Base-by-base conservation (phyloP, 345 rosid species). In the Eucalyptus cloeziana region DNA sequence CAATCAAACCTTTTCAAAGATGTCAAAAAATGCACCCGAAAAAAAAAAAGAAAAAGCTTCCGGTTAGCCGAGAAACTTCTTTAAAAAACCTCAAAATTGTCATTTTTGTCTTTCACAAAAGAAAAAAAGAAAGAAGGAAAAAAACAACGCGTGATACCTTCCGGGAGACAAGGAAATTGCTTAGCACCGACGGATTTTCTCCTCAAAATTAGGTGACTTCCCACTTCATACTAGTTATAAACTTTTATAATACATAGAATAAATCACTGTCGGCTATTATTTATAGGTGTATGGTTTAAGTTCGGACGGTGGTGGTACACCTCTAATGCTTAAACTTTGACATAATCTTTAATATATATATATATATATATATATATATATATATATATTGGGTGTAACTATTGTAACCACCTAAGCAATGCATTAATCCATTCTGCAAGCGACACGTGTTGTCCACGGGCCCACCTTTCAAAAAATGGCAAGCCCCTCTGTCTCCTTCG, bases 361-460 rank as follows among this genome's bases (percentile, higher is more conserved):
- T 37, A 37, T 37, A 37, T 37, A 37, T 37, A 37, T 37, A 37
- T 37, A 37, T 37, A 37, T 37, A 37, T 37, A 37, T 37, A 37
- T 37, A 37, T 37, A 37, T 37, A 37, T 52, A 19, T 52, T 52
- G 24, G 10, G 10, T 52, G 56, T 52, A 52, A 52, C 10, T 52
- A 3, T 52, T 21, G 24, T 52, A 51, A 14, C 17, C 17, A 49
- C 51, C 51, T 19, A 19, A 52, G 24, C 10, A 52, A 52, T 19
- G 10, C 56, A 52, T 7, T 52, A 52, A 52, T 52, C 56, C 56
- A 52, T 52, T 52, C 1, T 7, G 24, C 10, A 4, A 19, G 24
- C 9, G 24, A 52, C 0, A 19, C 10, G 4, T 19, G 24, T 52
- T 52, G 56, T 52, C 19, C 56, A 7, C 0, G 24, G 24, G 24